These are phyloP conservation scores for Tulasnella sp. DNA, from an alignment of 768 basidiomycete genomes.

Conservation along the genomic window DNA sequence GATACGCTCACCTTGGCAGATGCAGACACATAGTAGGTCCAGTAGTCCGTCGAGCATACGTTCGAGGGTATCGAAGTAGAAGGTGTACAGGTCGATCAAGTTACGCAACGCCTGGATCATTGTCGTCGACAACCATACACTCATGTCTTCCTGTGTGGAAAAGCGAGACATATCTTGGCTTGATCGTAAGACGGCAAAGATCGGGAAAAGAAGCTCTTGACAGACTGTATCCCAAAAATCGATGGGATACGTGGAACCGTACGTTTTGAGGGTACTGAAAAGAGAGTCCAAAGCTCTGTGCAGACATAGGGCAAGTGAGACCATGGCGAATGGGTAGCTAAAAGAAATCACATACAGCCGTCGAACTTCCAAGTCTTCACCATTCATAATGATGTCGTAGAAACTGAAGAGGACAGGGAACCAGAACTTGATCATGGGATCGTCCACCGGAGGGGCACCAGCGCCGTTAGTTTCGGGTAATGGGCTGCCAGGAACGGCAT, in stretches of 20 bases:
- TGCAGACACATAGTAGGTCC: slow-evolving; percentile 89
- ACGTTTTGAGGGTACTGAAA: slow-evolving; percentile 84
- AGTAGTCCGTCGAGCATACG: slow-evolving; percentile 86
- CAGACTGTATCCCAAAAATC: slow-evolving; percentile 99
- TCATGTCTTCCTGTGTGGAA: slow-evolving; percentile 96
- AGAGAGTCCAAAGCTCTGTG: slow-evolving; percentile 89
- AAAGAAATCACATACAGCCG: slow-evolving; percentile 63
- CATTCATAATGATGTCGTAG: slow-evolving; percentile 99
- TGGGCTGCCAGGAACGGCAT: neutral
- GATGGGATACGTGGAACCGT: slow-evolving; percentile 72
- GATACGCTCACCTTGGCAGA: slow-evolving; percentile 90
- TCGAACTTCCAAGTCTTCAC: slow-evolving; percentile 94
- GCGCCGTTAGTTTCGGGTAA: slow-evolving; percentile 24
- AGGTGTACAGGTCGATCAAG: slow-evolving; percentile 90
- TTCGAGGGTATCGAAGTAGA: slow-evolving; percentile 85
- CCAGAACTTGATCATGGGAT: slow-evolving; percentile 94
- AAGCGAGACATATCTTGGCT: slow-evolving; percentile 88
- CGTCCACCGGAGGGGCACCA: slow-evolving; percentile 38
- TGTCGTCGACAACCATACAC: slow-evolving; percentile 97
- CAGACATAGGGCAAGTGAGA: neutral
- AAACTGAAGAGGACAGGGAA: slow-evolving; percentile 95
- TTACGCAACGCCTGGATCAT: slow-evolving; percentile 97
- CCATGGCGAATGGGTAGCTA: neutral
- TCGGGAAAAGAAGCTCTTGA: slow-evolving; percentile 93
- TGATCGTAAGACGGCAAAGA: slow-evolving; percentile 91